phyloP scores from a whole-genome alignment of 1,284 basidiomycete species.

The Leccinum fuscescens region DNA sequence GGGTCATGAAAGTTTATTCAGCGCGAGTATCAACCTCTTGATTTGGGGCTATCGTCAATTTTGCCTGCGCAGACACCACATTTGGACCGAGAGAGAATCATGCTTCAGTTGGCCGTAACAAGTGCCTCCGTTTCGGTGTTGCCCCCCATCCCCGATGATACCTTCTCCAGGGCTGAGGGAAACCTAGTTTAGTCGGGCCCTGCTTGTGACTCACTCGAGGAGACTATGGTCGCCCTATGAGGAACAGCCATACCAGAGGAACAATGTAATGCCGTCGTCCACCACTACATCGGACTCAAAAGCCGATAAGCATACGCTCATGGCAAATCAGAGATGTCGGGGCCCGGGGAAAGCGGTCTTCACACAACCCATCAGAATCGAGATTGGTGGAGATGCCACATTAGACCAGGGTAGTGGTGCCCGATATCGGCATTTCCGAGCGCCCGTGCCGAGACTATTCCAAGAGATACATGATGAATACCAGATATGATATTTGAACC shows the following conservation, averaged over 20 bases:
- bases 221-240: background rate
- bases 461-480: background rate
- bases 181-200: background rate
- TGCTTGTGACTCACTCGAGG: background rate
- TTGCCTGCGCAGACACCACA: background rate
- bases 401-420: background rate
- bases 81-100: background rate
- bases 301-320: slow-evolving; percentile 5
- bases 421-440: background rate
- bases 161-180: background rate
- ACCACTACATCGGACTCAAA: background rate
- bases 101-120: background rate
- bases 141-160: too few species aligned
- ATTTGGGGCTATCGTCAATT: background rate
- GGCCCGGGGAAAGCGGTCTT: too few species aligned
- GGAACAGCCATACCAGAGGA: background rate
- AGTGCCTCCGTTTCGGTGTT: too few species aligned
- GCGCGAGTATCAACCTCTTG: background rate
- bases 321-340: background rate
- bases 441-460: background rate
- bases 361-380: background rate
- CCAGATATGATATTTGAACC: background rate
- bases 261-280: background rate
- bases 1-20: background rate
- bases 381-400: background rate